Evolutionary conservation across 2,329 filamentous ascomycete species (phyloP).

Genomic region (Raffaelea ambrosiae): DNA sequence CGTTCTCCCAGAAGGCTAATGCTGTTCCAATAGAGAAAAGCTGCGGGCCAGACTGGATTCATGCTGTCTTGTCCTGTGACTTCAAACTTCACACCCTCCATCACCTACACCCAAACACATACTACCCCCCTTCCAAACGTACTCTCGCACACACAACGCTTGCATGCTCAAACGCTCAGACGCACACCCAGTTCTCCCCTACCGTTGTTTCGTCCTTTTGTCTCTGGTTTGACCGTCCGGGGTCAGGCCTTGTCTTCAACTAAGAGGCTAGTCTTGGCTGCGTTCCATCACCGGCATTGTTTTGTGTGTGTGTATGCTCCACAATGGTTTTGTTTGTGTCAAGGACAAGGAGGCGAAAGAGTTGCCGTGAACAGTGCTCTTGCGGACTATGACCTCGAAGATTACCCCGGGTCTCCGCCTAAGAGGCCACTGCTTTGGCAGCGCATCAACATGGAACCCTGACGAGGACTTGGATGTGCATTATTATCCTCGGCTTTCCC

Average conservation of each 20-base stretch:
- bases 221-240: neutral
- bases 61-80: constrained; percentile 24
- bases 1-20: no score
- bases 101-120: no score
- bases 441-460: constrained; percentile 19
- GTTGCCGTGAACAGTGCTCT: neutral
- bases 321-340: neutral
- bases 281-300: constrained; percentile 1
- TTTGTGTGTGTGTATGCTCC: constrained; percentile 6
- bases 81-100: constrained; percentile 16
- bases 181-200: no score
- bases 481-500: constrained; percentile 29
- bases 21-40: no score
- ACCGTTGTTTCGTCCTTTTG: neutral
- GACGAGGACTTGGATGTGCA: constrained; percentile 15
- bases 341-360: neutral
- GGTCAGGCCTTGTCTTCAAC: neutral
- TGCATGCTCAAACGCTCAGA: no score
- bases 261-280: constrained; percentile 1
- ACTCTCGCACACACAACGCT: no score
- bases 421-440: constrained; percentile 27
- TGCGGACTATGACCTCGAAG: no score
- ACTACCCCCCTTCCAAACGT: no score
- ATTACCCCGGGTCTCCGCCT: constrained; percentile 20
- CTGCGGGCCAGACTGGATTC: constrained; percentile 18